Evolutionary conservation across 805 yeast genomes (phyloP), one percentile per base, ranked within the genome.

Genomic region (Ogataea corticis): DNA sequence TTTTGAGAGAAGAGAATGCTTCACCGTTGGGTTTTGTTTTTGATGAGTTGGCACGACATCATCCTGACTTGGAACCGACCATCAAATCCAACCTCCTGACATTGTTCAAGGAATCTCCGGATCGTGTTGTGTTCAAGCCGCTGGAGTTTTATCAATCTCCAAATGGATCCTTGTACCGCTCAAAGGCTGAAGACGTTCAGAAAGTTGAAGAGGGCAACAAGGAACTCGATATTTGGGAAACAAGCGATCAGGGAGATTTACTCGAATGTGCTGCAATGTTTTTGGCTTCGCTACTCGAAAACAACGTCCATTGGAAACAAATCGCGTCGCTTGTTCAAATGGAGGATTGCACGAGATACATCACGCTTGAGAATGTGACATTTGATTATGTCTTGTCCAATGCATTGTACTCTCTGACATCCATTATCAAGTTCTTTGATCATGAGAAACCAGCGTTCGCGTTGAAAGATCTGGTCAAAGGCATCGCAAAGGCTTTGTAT

Each of bases 31-130:
- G 95, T 1, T 69, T 76, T 21, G 73, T 84, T 0, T 73, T 90
- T 55, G 96, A 90, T 59, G 95, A 87, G 54, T 66, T 90, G 38
- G 82, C 87, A 2, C 76, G 96, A 57, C 97, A 91, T 59, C 88
- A 87, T 57, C 87, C 96, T 1, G 80, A 76, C 2, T 69, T 89
- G 48, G 81, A 85, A 40, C 82, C 85, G 0, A 57, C 66, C 0
- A 79, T 90, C 17, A 63, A 79, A 41, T 64, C 70, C 3, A 78
- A 79, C 41, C 66, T 82, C 38, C 65, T 70, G 2, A 53, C 57
- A 0, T 51, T 83, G n/a, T 68, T 83, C 1, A 63, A 69, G 19
- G 63, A 67, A 7, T 60, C 81, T 7, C 80, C 85, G 0, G 44
- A 37, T 0, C 52, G 57, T 25, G 72, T 73, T 1, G 47, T 54